Evolutionary conservation across 1,284 basidiomycete species (phyloP), one percentile per base, ranked within the genome.

Genomic region (Mycena citricolor): DNA sequence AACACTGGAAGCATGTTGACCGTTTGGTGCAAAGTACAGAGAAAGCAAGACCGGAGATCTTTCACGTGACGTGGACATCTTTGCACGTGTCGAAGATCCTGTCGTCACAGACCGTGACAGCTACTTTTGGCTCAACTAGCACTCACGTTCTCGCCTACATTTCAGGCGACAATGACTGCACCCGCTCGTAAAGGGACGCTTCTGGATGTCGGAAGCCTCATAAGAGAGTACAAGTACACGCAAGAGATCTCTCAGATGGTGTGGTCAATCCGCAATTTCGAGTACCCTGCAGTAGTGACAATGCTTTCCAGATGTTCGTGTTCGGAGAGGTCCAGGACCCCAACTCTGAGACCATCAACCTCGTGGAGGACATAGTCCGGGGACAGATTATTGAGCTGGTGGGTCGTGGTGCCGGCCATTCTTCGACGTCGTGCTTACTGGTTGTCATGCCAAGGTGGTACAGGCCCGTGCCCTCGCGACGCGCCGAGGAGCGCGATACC

Each of bases 321-420:
- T 97, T 97, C 63, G 94, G 92, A 4, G 93, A 95, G 65, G 88
- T 97, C 1, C 89, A 92, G 59, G 91, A 97, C 49, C 91, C 94
- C 0, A 79, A 86, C 42, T 74, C 79, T 6, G 91, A 94, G 43
- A 94, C 94, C 0, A 87, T 94, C 5, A 88, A 88, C 56, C 77
- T 95, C 21, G 90, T 99, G 8, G 94, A 98, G 65, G 94, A 99
- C 63, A 93, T 97, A 46, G 90, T 97, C n/a, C 80, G 91, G 24
- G 80, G 87, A 47, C 94, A 98, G 57, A 79, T 97, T 38, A 89
- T 94, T 47, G 94, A 98, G 64, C 82, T 98, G 53, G 93, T 94
- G 49, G 47, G 82, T 51, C 56, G 2, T 6, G n/a, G n/a, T n/a
- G n/a, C n/a, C n/a, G 20, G 5, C 8, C 4, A 31, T 35, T 29